Evolutionary conservation across 345 rosid genomes (phyloP).

Genomic region (Lagerstroemia speciosa): DNA sequence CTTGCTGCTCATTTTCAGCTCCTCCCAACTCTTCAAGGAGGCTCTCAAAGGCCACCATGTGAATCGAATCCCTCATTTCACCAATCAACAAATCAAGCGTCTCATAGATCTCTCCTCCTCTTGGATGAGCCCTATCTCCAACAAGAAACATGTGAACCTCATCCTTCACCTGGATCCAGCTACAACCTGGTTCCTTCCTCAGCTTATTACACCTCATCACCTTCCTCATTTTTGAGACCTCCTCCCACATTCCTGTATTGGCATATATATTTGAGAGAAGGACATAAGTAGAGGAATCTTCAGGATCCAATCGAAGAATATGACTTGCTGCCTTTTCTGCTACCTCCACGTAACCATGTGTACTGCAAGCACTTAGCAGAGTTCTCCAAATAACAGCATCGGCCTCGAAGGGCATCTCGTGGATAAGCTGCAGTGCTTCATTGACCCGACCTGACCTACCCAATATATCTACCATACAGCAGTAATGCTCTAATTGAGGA

Average conservation of each 20-base stretch:
- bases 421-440: constrained; percentile 50
- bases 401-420: constrained; percentile 67
- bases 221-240: constrained; percentile 57
- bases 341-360: constrained; percentile 62
- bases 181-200: constrained; percentile 91
- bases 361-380: constrained; percentile 64
- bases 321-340: constrained; percentile 57
- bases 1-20: constrained; percentile 2
- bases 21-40: constrained; percentile 9
- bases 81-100: constrained; percentile 36
- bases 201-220: constrained; percentile 53
- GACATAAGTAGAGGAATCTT: constrained; percentile 69
- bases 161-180: constrained; percentile 85
- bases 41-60: constrained; percentile 17
- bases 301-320: constrained; percentile 58
- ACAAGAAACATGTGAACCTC: constrained; percentile 65
- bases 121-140: constrained; percentile 65
- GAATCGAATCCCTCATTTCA: constrained; percentile 47
- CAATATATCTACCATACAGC: constrained; percentile 84
- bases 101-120: constrained; percentile 47
- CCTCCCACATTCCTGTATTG: constrained; percentile 83
- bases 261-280: constrained; percentile 81
- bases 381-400: constrained; percentile 84
- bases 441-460: constrained; percentile 65
- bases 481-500: constrained; percentile 78